Evolutionary conservation across 2,329 filamentous ascomycete species (phyloP).

Genomic region (Botrytis fabae): DNA sequence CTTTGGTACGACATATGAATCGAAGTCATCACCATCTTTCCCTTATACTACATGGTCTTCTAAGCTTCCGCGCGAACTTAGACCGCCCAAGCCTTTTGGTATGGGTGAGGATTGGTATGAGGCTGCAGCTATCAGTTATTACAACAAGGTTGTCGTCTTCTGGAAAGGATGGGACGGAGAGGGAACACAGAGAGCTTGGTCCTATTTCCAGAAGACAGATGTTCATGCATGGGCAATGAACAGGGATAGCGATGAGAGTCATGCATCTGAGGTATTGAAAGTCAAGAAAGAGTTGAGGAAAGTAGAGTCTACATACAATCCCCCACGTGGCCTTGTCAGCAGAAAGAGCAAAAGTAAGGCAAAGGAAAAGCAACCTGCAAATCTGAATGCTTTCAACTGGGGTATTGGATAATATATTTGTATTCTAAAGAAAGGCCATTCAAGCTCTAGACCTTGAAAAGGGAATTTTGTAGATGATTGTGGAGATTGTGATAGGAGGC

Average conservation of each 20-base stretch:
- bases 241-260: not conserved
- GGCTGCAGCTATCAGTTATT: not conserved
- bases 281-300: not conserved
- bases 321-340: not conserved
- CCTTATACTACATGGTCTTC: not conserved
- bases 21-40: not conserved
- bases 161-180: not conserved
- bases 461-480: not conserved
- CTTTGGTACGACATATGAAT: not conserved
- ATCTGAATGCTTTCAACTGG: not conserved
- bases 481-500: not conserved
- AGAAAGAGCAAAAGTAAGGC: not conserved
- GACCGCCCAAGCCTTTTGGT: not conserved
- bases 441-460: not conserved
- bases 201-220: not conserved
- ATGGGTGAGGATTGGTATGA: not conserved
- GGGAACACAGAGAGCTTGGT: not conserved
- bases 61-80: not conserved
- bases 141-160: not conserved
- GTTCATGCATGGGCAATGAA: not conserved
- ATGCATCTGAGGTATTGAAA: not conserved
- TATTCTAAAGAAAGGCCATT: not conserved
- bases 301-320: not conserved
- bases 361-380: not conserved
- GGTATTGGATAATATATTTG: not conserved